These are phyloP conservation scores for Aureobasidium sp. DNA, from an alignment of 2,329 filamentous ascomycete species.

Conservation along the genomic window DNA sequence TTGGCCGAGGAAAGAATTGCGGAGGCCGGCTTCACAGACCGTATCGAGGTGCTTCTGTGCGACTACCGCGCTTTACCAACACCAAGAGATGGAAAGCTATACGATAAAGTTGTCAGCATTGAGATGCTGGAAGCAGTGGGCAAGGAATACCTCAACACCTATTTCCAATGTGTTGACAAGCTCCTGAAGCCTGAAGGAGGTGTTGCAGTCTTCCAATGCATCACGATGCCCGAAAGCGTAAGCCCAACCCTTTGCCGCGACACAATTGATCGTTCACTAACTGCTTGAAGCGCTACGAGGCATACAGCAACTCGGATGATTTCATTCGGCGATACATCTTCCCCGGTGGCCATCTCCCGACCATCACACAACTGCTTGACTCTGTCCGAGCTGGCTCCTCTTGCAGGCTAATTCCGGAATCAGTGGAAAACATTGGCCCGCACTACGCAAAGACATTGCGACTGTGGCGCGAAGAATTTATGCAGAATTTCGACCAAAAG, in stretches of 20 bases:
- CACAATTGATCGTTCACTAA: not conserved
- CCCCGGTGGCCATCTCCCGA: constrained; percentile 62
- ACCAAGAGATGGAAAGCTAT: constrained; percentile 40
- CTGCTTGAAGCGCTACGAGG: constrained; percentile 44
- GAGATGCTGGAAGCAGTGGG: constrained; percentile 74
- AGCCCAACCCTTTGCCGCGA: not conserved
- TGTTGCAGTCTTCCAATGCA: constrained; percentile 65
- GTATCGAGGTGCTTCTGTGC: constrained; percentile 56
- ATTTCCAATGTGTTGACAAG: constrained; percentile 56
- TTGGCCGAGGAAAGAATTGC: constrained; percentile 58
- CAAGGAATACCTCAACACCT: constrained; percentile 55
- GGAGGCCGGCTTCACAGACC: constrained; percentile 49
- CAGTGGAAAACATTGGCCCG: constrained; percentile 62
- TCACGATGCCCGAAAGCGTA: constrained; percentile 61
- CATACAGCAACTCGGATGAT: constrained; percentile 58
- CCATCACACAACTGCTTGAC: constrained; percentile 58
- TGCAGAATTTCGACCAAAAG: constrained; percentile 49
- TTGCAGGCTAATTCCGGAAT: constrained; percentile 56
- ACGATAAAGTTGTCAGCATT: constrained; percentile 65
- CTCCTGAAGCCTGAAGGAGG: constrained; percentile 58
- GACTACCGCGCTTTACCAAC: constrained; percentile 58
- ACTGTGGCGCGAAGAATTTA: constrained; percentile 59
- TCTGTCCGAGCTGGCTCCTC: constrained; percentile 52
- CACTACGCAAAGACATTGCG: constrained; percentile 63
- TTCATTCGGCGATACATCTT: constrained; percentile 75